Conservation (phyloP, 768 basidiomycete genomes). For the Phylloporus sp. region DNA sequence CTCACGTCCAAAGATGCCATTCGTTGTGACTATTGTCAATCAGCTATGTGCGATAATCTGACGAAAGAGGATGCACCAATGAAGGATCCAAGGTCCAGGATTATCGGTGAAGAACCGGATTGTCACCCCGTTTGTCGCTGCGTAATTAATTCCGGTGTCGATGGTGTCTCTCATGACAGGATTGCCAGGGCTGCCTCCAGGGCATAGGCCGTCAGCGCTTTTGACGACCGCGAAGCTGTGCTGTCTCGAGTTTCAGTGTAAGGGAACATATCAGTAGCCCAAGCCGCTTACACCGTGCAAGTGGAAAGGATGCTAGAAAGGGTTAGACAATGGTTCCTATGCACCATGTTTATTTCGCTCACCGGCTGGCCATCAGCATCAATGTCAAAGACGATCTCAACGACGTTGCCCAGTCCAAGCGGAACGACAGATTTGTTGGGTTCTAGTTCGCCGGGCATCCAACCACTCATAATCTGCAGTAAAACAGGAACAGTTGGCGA, state of each 20-base stretch:
- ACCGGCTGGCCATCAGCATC: conserved; percentile 2
- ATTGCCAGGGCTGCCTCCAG: conserved; percentile 33
- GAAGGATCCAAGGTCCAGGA: conserved; percentile 41
- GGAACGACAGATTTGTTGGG: background rate
- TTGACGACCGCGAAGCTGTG: conserved; percentile 46
- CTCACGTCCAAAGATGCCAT: conserved; percentile 17
- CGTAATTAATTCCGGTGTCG: conserved; percentile 12
- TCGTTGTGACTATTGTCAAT: conserved; percentile 15
- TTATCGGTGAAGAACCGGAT: conserved; percentile 51
- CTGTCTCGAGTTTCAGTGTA: conserved; percentile 15
- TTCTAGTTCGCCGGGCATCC: background rate
- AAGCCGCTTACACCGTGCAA: conserved; percentile 19
- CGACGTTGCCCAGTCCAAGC: conserved; percentile 12
- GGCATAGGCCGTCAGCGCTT: conserved; percentile 33
- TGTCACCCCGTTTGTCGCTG: conserved; percentile 16
- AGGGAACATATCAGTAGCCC: background rate
- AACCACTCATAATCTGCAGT: conserved; percentile 21
- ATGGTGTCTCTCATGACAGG: conserved; percentile 55
- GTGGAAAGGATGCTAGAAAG: conserved; percentile 1
- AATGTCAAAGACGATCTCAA: conserved; percentile 20
- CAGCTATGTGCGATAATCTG: too few relatives aligned
- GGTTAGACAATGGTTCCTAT: background rate
- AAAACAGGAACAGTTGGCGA: conserved; percentile 15
- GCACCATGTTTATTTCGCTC: conserved; percentile 38
- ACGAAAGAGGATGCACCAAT: conserved; percentile 6